Base-by-base conservation (phyloP, 495 filamentous ascomycete genomes). In the Podospora bellae-mahoneyi region DNA sequence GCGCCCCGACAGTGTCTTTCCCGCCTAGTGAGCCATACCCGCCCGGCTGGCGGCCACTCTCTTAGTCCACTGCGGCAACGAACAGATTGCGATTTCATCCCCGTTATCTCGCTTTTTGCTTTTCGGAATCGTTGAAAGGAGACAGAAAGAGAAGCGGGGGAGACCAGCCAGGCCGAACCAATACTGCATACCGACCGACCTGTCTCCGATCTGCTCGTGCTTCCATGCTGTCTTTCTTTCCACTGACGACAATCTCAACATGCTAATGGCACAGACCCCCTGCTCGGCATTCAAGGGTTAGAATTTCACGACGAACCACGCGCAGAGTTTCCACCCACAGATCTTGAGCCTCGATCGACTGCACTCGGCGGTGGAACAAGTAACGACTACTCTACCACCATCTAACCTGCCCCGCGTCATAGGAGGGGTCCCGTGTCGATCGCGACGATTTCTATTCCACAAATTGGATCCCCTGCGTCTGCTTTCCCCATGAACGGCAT, bases 401-500 rank as follows among this genome's bases (percentile, higher is more conserved):
- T 69, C 68, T 74, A 73, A 67, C 72, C 75, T 71, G 73, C 66
- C 73, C 78, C 70, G 73, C 76, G 71, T 78, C 76, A 71, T 73
- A 77, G 75, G 78, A 65, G 56, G 71, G 64, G 63, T 72, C 76
- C 74, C 76, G 72, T 75, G 77, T 68, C 74, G 75, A 74, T 72
- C 76, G 76, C 73, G 75, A 75, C 65, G 70, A 70, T 58, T 62
- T 64, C 19, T 76, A 72, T 57, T 67, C 60, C 48, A 53, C 66
- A 60, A 59, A 68, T 15, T 71, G 75, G 15, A 70, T 32, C 39
- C 39, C 39, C 39, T 13, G 39, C 39, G 39, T 18, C 39, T 2
- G 13, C 72, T 55, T 74, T 75, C 76, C 81, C 76, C 68, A 92
- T 92, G 88, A 90, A 90, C 76, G 88, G 89, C 68, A 86, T 90